Evolutionary conservation across 2,329 filamentous ascomycete genomes (phyloP).

Genomic region (Alternaria arborescens): DNA sequence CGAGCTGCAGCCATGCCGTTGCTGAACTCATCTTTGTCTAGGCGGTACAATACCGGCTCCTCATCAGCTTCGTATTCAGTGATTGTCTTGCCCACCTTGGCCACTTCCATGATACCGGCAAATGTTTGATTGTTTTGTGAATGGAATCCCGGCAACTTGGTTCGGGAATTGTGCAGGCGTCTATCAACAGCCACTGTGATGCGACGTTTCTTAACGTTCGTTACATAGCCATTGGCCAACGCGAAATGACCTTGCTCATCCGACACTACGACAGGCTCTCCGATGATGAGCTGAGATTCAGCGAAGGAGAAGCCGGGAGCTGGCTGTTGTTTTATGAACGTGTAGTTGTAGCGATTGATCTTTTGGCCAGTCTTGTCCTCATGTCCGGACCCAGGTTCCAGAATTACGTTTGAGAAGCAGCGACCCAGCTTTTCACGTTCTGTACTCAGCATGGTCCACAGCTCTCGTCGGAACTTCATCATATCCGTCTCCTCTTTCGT

Average conservation of each 20-base stretch:
- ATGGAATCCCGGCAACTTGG: slow-evolving; percentile 78
- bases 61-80: slow-evolving; percentile 54
- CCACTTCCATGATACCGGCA: slow-evolving; percentile 88
- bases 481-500: slow-evolving; percentile 94
- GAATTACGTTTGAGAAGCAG: slow-evolving; percentile 87
- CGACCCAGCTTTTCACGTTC: slow-evolving; percentile 88
- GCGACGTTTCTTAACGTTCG: slow-evolving; percentile 74
- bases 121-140: slow-evolving; percentile 82
- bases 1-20: slow-evolving; percentile 95
- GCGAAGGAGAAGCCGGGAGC: slow-evolving; percentile 78
- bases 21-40: slow-evolving; percentile 98
- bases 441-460: slow-evolving; percentile 94
- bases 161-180: slow-evolving; percentile 84
- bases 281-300: slow-evolving; percentile 85
- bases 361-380: slow-evolving; percentile 76
- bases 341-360: slow-evolving; percentile 92
- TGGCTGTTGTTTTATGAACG: slow-evolving; percentile 75
- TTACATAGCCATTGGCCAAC: slow-evolving; percentile 89
- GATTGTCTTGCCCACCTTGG: slow-evolving; percentile 57
- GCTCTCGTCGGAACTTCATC: slow-evolving; percentile 83
- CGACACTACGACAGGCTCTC: slow-evolving; percentile 95
- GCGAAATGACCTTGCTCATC: slow-evolving; percentile 96
- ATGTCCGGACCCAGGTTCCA: slow-evolving; percentile 77
- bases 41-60: slow-evolving; percentile 74
- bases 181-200: slow-evolving; percentile 92